Conservation (phyloP, 75 land plant genomes). For the Picea sitchensis region DNA sequence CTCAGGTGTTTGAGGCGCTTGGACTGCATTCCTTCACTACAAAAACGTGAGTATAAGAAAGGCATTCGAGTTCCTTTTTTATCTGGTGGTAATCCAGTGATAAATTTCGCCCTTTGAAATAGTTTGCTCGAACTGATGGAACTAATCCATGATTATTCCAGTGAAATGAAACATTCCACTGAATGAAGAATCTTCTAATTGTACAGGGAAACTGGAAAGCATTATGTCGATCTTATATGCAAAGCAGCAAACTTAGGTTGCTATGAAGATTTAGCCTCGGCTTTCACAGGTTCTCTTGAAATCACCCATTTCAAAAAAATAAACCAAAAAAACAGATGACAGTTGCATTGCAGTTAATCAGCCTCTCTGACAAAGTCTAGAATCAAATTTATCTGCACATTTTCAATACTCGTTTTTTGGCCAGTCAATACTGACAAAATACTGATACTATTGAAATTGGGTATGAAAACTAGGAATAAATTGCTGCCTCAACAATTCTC, state of each 20-base stretch:
- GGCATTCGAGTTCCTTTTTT: no score
- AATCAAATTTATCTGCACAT: neutral
- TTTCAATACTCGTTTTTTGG: neutral
- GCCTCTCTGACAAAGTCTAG: neutral
- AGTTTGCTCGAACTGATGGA: no score
- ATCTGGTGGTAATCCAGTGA: neutral
- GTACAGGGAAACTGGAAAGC: conserved; percentile 1
- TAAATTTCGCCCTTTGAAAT: neutral
- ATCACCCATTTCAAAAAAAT: no score
- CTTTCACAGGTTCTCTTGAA: conserved; percentile 2
- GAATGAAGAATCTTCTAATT: neutral
- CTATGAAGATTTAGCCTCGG: neutral
- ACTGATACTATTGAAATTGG: neutral
- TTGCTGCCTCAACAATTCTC: conserved; percentile 68
- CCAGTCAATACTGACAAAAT: neutral
- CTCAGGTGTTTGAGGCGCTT: conserved; percentile 27
- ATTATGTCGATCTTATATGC: conserved; percentile 10
- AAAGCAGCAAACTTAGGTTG: neutral
- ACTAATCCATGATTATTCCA: no score
- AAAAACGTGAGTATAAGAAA: neutral
- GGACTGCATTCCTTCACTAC: conserved; percentile 12
- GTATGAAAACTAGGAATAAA: conserved; percentile 41
- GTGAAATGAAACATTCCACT: neutral
- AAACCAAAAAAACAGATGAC: no score
- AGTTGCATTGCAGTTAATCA: conserved; percentile 13